Base-by-base conservation (phyloP, 805 yeast species). In the Wickerhamiella domercqiae region DNA sequence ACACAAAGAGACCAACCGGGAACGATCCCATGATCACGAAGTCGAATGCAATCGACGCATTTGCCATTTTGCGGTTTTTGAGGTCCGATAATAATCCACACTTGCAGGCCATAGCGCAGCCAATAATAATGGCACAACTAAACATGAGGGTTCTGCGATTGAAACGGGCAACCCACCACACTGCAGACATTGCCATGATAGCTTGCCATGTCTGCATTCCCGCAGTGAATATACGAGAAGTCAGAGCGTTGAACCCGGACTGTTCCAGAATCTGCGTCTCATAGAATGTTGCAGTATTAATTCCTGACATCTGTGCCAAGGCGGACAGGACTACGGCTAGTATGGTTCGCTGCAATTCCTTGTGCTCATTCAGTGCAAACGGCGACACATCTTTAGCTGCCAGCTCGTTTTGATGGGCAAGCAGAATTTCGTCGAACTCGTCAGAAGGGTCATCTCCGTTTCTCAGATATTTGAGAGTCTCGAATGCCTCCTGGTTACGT, bases 281-380 rank as follows among this genome's bases (percentile, higher is more conserved):
- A 45, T 71, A 72, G 50, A 70, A 71, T 1, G 71, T 64, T 35
- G 72, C 70, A 39, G 71, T 61, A 47, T 72, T 72, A 47, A 71
- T 70, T 19, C 78, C 78, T 36, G 57, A 55, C 38, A 69, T 59
- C 9, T 47, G 49, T n/a, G 47, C 47, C 31, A 48, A 33, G 1
- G 39, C 40, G 16, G 47, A 43, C 15, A 48, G 34, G 13, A 37
- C 39, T 7, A 48, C 36, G 71, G 67, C 57, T 71, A 69, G 59
- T 66, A 72, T 41, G 65, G 48, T 47, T 5, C 52, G 38, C 16
- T 45, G 39, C 16, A 45, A 36, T 20, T 45, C 44, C 33, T 42
- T 41, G 64, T 78, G 78, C 66, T 32, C 36, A 24, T 44, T 45
- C 30, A 39, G 31, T 3, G 22, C n/a, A 39, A 47, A 44, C 6